A percentile compares a stretch with the other conserved stretches of the same genome.
phyloP scores from a whole-genome alignment of 2,329 filamentous ascomycete species.

The Triangularia setosa region DNA sequence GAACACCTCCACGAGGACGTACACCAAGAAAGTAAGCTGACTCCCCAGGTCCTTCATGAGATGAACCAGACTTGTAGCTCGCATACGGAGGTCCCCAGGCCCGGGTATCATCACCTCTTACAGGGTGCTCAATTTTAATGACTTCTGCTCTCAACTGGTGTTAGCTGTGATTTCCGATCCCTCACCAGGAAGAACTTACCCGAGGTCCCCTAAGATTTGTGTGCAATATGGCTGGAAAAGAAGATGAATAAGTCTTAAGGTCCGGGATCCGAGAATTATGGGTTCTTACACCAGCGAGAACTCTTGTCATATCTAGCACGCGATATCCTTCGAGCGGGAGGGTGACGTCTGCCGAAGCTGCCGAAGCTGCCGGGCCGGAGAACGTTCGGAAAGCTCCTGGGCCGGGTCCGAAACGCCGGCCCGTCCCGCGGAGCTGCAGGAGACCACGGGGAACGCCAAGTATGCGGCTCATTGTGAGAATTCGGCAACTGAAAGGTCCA shows the following conservation, averaged over 20 bases:
- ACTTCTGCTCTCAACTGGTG: constrained; percentile 70
- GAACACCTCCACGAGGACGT: constrained; percentile 29
- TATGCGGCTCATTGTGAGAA: constrained; percentile 8
- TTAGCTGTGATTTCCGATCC: constrained; percentile 25
- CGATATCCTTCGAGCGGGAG: constrained; percentile 78
- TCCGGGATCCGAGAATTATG: neutral
- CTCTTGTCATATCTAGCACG: constrained; percentile 94
- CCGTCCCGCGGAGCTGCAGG: neutral
- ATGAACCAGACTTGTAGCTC: constrained; percentile 60
- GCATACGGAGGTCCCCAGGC: constrained; percentile 97
- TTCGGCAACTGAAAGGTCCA: neutral
- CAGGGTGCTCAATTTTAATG: constrained; percentile 95
- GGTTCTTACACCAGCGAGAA: constrained; percentile 77
- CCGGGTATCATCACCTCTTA: constrained; percentile 85
- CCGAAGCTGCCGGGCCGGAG: constrained; percentile 16
- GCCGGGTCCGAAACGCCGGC: neutral
- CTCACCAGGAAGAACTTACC: constrained; percentile 53
- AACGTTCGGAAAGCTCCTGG: constrained; percentile 10
- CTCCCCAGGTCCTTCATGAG: constrained; percentile 71
- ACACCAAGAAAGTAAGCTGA: constrained; percentile 93
- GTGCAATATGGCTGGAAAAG: constrained; percentile 81
- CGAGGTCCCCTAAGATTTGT: constrained; percentile 91
- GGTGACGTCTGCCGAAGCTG: constrained; percentile 21
- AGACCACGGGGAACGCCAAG: constrained; percentile 6
- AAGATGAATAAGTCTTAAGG: neutral